Evolutionary conservation across 345 rosid species (phyloP).

Genomic region (Microthlaspi erraticum): DNA sequence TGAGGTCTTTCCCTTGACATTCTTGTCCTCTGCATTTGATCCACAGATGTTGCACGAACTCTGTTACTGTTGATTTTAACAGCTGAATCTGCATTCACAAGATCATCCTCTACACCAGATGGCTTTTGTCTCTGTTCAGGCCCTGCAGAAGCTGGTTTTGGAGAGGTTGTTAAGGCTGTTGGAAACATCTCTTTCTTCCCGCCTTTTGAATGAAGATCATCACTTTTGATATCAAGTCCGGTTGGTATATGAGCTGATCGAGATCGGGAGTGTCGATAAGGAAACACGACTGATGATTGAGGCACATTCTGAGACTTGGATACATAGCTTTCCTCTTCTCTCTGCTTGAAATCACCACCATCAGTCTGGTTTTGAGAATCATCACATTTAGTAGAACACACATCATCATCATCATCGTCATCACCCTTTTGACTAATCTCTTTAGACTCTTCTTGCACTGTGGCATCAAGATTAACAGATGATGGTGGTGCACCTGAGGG

Average conservation of each 20-base stretch:
- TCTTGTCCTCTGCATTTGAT: slow-evolving; percentile 67
- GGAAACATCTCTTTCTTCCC: slow-evolving; percentile 48
- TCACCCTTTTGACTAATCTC: slow-evolving; percentile 41
- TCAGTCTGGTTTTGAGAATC: slow-evolving; percentile 36
- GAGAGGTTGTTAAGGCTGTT: slow-evolving; percentile 48
- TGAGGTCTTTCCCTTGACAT: slow-evolving; percentile 66
- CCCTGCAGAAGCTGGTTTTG: slow-evolving; percentile 56
- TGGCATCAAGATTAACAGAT: slow-evolving; percentile 48
- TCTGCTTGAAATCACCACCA: slow-evolving; percentile 50
- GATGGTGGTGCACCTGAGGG: slow-evolving; percentile 61
- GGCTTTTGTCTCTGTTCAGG: slow-evolving; percentile 56
- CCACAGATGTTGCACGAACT: slow-evolving; percentile 44
- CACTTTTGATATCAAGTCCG: slow-evolving; percentile 44
- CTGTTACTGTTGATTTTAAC: slow-evolving; percentile 43
- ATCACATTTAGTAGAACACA: slow-evolving; percentile 77
- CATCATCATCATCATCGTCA: slow-evolving; percentile 41
- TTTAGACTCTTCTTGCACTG: slow-evolving; percentile 34
- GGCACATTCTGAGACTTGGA: slow-evolving; percentile 39
- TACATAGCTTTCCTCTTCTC: slow-evolving; percentile 58
- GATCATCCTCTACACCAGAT: slow-evolving; percentile 56
- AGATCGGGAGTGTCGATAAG: slow-evolving; percentile 56
- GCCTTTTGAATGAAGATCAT: slow-evolving; percentile 45
- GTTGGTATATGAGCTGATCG: slow-evolving; percentile 58
- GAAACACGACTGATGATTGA: slow-evolving; percentile 44
- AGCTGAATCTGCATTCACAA: slow-evolving; percentile 48